A percentile compares a stretch with the other conserved stretches of the same genome.
These are phyloP conservation scores for Fonsecaea pedrosoi DNA, from an alignment of 2,329 filamentous ascomycete species.

Conservation along the genomic window DNA sequence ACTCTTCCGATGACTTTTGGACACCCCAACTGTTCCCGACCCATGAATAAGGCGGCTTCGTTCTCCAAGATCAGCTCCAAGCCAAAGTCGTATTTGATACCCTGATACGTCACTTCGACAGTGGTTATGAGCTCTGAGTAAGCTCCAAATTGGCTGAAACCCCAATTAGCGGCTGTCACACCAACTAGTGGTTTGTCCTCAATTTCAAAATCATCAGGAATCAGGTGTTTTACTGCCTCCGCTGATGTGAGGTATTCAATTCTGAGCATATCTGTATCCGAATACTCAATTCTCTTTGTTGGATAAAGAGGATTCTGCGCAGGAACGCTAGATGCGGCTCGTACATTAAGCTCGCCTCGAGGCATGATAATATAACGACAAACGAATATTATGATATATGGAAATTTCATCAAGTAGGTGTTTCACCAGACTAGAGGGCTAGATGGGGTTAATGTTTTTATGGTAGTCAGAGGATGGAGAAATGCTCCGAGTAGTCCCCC, in stretches of 20 bases:
- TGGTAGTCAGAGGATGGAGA: no score
- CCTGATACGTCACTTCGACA: constrained; percentile 3
- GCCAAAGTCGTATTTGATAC: constrained; percentile 8
- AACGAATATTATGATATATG: no score
- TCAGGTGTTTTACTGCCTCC: neutral
- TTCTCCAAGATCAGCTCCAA: constrained; percentile 9
- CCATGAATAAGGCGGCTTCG: constrained; percentile 6
- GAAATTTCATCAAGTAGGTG: no score
- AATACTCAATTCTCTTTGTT: neutral
- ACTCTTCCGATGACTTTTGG: constrained; percentile 10
- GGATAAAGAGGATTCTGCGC: neutral
- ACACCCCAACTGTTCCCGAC: constrained; percentile 1
- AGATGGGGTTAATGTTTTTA: no score
- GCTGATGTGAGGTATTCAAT: constrained; percentile 5
- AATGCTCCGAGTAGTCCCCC: no score
- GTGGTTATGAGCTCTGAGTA: constrained; percentile 1
- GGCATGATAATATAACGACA: neutral
- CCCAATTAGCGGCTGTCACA: neutral
- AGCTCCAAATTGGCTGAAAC: neutral
- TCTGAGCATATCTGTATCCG: constrained; percentile 5
- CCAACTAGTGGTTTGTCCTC: constrained; percentile 7
- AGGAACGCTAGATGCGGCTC: neutral
- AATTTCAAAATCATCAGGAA: constrained; percentile 1
- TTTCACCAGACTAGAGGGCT: no score
- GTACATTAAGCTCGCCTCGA: neutral